Evolutionary conservation across 208 protist species (phyloP), one percentile per base, ranked within the genome.

Genomic region (Leishmania tarentolae): DNA sequence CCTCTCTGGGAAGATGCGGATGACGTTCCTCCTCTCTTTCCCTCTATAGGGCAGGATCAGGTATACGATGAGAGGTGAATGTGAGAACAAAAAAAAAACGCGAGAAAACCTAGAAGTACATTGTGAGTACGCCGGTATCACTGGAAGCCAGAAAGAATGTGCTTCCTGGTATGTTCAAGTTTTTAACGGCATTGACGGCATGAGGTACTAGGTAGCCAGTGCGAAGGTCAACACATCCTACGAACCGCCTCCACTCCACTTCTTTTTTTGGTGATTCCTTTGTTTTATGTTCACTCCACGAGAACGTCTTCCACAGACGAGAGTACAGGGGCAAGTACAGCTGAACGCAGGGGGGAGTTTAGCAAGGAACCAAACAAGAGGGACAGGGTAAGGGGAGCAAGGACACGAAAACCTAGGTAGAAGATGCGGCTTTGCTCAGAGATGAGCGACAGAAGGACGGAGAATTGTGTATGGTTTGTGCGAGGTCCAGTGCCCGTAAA

Each of bases 401-500:
- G 46, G 47, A 75, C 24, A 56, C 65, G 15, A 50, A 47, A 17
- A n/a, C 6, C 31, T 44, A 40, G 42, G 19, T 40, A 0, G 31
- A 53, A 3, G 15, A 56, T 28, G 7, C 28, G 37, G 19, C 6
- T n/a, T 81, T 75, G 93, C 84, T 81, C 76, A 94, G 81, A 94
- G 81, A 75, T 94, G 91, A 13, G 89, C 79, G 0, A 90, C 83
- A 40, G 89, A 90, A 13, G 89, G 89, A 6, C 81, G 86, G 19
- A 94, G 84, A 15, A 93, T 85, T 19, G 74, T 70, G 79, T 93
- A 94, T 6, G 76, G 80, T 72, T 80, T 78, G 69, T 92, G 85
- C 28, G 82, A 46, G 11, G 86, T 80, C 84, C 87, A 93, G n/a
- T 84, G 75, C 1, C 85, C 91, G 52, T 83, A 79, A 53, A 90